Evolutionary conservation across 78 protist species (phyloP), one percentile per base, ranked within the genome.

Genomic region (Cavenderia fasciculata): DNA sequence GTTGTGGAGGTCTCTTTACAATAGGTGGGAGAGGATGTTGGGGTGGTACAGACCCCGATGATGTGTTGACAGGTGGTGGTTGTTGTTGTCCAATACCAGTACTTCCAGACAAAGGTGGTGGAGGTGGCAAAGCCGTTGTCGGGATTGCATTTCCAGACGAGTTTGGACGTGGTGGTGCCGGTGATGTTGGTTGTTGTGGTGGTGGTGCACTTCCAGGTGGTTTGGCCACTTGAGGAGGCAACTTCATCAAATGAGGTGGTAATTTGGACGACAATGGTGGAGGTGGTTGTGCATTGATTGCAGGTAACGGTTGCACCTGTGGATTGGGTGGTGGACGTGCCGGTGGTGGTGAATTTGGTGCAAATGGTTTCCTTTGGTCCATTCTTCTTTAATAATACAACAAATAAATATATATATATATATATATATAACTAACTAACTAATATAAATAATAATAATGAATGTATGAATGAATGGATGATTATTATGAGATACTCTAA

Each of bases 161-260:
- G 18, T 27, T 27, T 27, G 63, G 63, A 27, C 41, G 72, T 63
- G 72, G 72, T 63, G 8, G 29, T 31, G 4, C 69, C 69, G 8
- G 54, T 36, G 47, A 47, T 63, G 38, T 43, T 63, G 31, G 69
- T 16, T n/a, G 69, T 27, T 61, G 44, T 38, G 36, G 69, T 61
- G 69, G 69, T 61, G 4, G 69, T n/a, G n/a, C 7, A 57, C 63
- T 57, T 27, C 27, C 27, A 57, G n/a, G n/a, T 27, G 63, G 63
- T 57, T 29, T 29, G n/a, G 63, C 6, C 10, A 57, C 63, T 10
- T 61, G 38, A 12, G 69, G 69, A 31, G 11, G 69, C 31, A 16
- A 38, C 4, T 4, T 27, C 11, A n/a, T 38, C 69, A 57, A 57
- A 3, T 27, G 34, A 27, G n/a, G 69, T 61, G 69, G 69, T 61